Evolutionary conservation across 345 rosid species (phyloP).

Genomic region (Euphorbia peplus): DNA sequence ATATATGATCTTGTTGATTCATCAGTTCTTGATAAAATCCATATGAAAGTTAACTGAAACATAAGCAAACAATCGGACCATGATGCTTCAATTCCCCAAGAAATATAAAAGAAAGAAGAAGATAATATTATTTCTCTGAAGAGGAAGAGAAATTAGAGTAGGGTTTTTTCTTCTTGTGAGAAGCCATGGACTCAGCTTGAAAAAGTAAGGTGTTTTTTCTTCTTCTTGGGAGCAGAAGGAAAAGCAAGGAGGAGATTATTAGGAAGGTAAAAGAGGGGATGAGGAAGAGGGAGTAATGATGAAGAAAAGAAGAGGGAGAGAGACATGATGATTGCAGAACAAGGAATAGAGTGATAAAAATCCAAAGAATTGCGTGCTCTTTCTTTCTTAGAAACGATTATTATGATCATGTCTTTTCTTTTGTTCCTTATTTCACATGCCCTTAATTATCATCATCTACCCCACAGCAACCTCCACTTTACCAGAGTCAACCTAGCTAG

Average conservation of each 20-base stretch:
- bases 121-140: too few relatives aligned
- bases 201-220: background rate
- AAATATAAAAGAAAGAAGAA: background rate
- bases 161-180: constrained; percentile 46
- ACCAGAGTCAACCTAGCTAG: too few relatives aligned
- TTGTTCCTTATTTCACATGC: constrained; percentile 29
- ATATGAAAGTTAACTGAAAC: too few relatives aligned
- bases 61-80: constrained; percentile 47
- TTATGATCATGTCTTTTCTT: too few relatives aligned
- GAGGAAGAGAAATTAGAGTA: constrained; percentile 7
- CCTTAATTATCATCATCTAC: constrained; percentile 28
- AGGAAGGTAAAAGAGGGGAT: constrained; percentile 26
- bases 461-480: too few relatives aligned
- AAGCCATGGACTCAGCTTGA: constrained; percentile 35
- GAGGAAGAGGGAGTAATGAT: constrained; percentile 42
- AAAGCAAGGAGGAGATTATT: constrained; percentile 20
- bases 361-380: constrained; percentile 31
- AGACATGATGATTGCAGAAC: constrained; percentile 50
- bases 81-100: constrained; percentile 61
- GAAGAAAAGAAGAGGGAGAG: constrained; percentile 37
- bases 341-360: constrained; percentile 25
- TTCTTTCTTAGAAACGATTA: background rate
- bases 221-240: background rate
- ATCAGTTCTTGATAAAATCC: too few relatives aligned
- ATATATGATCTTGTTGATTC: too few relatives aligned